These are phyloP conservation scores for Zygosaccharomyces pseudobailii DNA, from an alignment of 1,139 yeast species.

Conservation along the genomic window DNA sequence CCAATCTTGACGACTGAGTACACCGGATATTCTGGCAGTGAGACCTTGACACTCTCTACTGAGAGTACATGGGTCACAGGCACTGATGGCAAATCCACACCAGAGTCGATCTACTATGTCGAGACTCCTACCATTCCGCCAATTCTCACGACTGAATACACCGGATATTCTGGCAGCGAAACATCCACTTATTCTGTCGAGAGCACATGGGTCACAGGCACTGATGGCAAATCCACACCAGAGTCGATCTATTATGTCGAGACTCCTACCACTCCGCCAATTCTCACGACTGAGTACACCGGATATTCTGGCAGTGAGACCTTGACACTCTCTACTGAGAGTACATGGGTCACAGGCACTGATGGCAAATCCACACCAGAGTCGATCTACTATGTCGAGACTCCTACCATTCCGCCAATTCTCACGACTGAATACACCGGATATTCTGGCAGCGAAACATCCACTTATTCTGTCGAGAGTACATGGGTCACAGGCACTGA, in stretches of 20 bases:
- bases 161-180: too few relatives aligned
- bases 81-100: background rate
- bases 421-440: constrained; percentile 2
- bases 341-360: constrained; percentile 4
- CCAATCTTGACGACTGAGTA: background rate
- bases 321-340: constrained; percentile 9
- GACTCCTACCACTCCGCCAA: background rate
- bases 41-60: too few relatives aligned
- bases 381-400: constrained; percentile 10
- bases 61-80: too few relatives aligned
- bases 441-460: constrained; percentile 10
- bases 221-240: too few relatives aligned
- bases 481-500: constrained; percentile 6
- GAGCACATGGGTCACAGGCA: too few relatives aligned
- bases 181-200: too few relatives aligned
- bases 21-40: too few relatives aligned
- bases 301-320: constrained; percentile 12
- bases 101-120: constrained; percentile 14
- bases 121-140: constrained; percentile 3
- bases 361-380: constrained; percentile 9
- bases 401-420: constrained; percentile 5
- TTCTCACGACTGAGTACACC: background rate
- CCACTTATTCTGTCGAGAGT: constrained; percentile 5
- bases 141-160: too few relatives aligned
- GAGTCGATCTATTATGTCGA: too few relatives aligned